phyloP scores from a whole-genome alignment of 2,329 filamentous ascomycete genomes.

The Bimuria novae-zelandiae region DNA sequence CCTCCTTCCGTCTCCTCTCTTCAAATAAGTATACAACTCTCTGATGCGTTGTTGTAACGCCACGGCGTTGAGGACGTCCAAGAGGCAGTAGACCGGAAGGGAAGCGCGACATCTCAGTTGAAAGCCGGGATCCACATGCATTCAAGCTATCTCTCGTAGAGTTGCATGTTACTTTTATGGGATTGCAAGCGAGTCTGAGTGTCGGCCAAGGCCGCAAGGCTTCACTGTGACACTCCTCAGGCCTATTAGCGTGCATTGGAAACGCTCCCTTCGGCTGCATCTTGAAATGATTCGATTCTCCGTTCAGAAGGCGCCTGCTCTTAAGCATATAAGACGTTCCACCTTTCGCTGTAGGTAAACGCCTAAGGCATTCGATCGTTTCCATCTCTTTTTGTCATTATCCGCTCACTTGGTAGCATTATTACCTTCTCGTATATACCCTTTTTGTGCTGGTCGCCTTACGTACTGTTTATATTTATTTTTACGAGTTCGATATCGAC shows the following conservation, averaged over 20 bases:
- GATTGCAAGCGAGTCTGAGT: not conserved
- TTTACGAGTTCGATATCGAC: not conserved
- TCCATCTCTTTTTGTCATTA: not conserved
- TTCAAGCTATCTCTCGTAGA: too few species aligned
- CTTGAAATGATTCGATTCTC: not conserved
- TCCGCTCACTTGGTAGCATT: slow-evolving; percentile 7
- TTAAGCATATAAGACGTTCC: slow-evolving; percentile 1
- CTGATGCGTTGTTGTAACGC: too few species aligned
- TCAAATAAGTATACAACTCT: too few species aligned
- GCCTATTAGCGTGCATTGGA: slow-evolving; percentile 6
- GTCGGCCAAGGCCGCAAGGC: slow-evolving; percentile 2
- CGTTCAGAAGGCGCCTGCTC: not conserved
- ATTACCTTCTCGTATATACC: not conserved
- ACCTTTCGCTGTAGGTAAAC: not conserved
- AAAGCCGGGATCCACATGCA: too few species aligned
- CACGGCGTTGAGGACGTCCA: too few species aligned
- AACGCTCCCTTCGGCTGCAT: slow-evolving; percentile 4
- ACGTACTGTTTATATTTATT: slow-evolving; percentile 2
- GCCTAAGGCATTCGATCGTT: slow-evolving; percentile 7
- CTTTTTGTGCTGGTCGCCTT: slow-evolving; percentile 4
- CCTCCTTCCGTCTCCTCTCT: too few species aligned
- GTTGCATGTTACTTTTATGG: not conserved
- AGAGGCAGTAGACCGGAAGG: not conserved
- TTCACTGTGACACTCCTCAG: slow-evolving; percentile 2
- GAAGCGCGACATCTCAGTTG: too few species aligned